Conservation (phyloP, 257 asterid species). For the Gentiana macrophylla region DNA sequence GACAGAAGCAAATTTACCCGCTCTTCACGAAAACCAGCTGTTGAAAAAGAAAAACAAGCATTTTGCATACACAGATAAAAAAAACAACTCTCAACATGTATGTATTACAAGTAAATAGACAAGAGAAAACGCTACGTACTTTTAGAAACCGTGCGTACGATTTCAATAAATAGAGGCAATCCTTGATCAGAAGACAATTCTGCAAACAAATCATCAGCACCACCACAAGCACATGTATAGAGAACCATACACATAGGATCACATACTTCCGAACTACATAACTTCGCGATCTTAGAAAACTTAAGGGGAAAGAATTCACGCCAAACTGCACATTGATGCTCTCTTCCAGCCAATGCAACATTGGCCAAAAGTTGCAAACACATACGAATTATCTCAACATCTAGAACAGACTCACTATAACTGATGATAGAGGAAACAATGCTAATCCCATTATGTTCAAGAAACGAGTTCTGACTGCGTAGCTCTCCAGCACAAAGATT, state of each 20-base stretch:
- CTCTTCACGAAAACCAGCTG: conserved; percentile 60
- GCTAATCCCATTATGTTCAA: conserved; percentile 47
- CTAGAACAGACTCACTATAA: conserved; percentile 23
- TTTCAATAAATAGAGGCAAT: conserved; percentile 30
- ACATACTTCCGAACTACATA: conserved; percentile 44
- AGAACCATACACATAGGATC: conserved; percentile 76
- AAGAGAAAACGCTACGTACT: conserved; percentile 22
- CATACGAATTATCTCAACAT: conserved; percentile 28
- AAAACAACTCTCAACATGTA: no score
- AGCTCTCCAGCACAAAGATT: conserved; percentile 84
- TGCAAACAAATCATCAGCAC: conserved; percentile 12
- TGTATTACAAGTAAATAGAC: not conserved
- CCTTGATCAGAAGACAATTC: conserved; percentile 48
- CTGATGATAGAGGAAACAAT: conserved; percentile 28
- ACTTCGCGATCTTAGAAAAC: conserved; percentile 48
- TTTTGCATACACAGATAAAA: no score
- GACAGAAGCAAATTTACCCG: conserved; percentile 64
- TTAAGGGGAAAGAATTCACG: conserved; percentile 34
- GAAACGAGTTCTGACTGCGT: conserved; percentile 53
- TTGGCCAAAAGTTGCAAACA: conserved; percentile 74
- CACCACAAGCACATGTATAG: conserved; percentile 46
- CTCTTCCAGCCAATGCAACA: conserved; percentile 64
- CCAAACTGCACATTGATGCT: conserved; percentile 57
- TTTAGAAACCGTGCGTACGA: conserved; percentile 38
- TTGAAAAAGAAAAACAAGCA: conserved; percentile 12